phyloP scores from a whole-genome alignment of 2,329 filamentous ascomycete species.

The Colletotrichum cuscutae region DNA sequence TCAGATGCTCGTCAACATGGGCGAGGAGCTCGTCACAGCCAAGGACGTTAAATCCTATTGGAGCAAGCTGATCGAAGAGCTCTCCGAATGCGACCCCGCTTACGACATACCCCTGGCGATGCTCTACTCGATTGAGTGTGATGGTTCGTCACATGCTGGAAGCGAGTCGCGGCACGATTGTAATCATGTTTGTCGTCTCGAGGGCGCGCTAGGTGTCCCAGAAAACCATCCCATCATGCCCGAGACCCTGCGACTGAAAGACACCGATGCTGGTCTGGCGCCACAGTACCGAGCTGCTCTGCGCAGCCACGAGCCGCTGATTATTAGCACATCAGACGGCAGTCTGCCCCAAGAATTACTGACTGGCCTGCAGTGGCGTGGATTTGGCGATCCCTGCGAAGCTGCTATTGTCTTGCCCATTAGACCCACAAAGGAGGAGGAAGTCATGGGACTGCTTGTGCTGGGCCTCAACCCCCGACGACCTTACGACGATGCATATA shows the following conservation, averaged over 20 bases:
- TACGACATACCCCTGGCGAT: conserved; percentile 63
- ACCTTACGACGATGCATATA: conserved; percentile 80
- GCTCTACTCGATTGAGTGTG: conserved; percentile 59
- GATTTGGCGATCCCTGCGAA: conserved; percentile 73
- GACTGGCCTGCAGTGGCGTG: conserved; percentile 68
- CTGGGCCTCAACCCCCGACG: conserved; percentile 77
- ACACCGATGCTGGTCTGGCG: conserved; percentile 50
- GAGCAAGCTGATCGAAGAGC: conserved; percentile 54
- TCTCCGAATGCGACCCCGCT: conserved; percentile 53
- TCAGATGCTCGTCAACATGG: conserved; percentile 60
- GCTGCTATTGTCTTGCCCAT: conserved; percentile 76
- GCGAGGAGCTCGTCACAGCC: conserved; percentile 54
- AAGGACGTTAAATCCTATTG: conserved; percentile 60
- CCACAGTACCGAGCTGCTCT: conserved; percentile 52
- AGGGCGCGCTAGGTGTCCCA: conserved; percentile 59
- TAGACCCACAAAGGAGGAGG: conserved; percentile 72
- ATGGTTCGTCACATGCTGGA: conserved; percentile 43
- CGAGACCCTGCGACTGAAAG: conserved; percentile 46
- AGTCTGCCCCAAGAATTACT: conserved; percentile 69
- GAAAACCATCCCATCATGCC: conserved; percentile 54
- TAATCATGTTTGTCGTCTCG: conserved; percentile 51
- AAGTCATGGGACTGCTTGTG: conserved; percentile 74
- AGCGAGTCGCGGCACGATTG: conserved; percentile 41
- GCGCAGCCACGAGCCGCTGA: conserved; percentile 48
- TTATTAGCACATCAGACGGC: conserved; percentile 56